Conservation (phyloP, 2,329 filamentous ascomycete species). For the Beauveria sp. region DNA sequence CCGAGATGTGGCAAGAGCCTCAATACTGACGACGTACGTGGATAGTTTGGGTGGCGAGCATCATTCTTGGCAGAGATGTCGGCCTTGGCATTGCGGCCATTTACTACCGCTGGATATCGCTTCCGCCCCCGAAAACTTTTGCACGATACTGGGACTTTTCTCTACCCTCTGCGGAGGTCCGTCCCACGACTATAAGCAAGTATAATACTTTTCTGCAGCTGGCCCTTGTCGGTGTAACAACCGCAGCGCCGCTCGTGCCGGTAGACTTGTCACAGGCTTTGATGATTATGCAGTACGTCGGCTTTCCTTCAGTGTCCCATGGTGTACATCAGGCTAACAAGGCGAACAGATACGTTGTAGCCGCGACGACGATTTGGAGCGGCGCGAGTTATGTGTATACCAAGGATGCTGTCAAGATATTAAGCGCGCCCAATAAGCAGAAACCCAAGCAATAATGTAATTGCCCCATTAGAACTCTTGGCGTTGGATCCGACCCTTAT, state of each 20-base stretch:
- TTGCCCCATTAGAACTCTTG: background rate
- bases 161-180: conserved; percentile 77
- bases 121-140: conserved; percentile 94
- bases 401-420: conserved; percentile 86
- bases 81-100: conserved; percentile 78
- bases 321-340: background rate
- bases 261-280: conserved; percentile 47
- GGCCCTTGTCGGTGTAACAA: conserved; percentile 75
- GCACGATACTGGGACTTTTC: conserved; percentile 98
- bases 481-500: no score
- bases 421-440: conserved; percentile 33
- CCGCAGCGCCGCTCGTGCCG: conserved; percentile 69
- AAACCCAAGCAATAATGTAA: background rate
- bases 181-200: conserved; percentile 77
- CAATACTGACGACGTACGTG: background rate
- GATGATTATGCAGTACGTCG: conserved; percentile 55
- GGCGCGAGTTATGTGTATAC: conserved; percentile 86
- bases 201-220: conserved; percentile 92
- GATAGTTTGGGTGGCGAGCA: conserved; percentile 73
- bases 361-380: conserved; percentile 85
- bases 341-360: conserved; percentile 65
- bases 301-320: background rate
- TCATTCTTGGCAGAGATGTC: conserved; percentile 84
- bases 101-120: conserved; percentile 91
- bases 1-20: background rate